Evolutionary conservation across 768 basidiomycete genomes (phyloP), one percentile per base, ranked within the genome.

Genomic region (Termitomyces sp.): DNA sequence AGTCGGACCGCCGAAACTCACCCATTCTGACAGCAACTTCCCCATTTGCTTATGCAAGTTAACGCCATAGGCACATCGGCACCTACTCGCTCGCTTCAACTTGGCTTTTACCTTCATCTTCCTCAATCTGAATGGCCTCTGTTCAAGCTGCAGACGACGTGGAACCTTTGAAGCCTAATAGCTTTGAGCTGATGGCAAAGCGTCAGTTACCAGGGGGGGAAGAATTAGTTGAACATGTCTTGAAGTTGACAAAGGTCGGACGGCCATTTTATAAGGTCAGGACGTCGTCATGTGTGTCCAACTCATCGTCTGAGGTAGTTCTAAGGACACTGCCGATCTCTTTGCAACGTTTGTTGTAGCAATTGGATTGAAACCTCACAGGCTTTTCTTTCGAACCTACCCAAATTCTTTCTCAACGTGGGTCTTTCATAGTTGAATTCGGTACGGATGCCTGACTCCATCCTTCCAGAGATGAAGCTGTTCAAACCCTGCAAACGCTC

Each of bases 241-340:
- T 61, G 40, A 61, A 61, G 45, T 42, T 55, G 46, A 61, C 60
- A 14, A 56, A 44, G 21, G 45, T 61, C 14, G 57, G 57, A 1
- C 45, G 60, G 28, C 60, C 60, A 37, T 61, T 61, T 37, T 57
- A 61, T 30, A 58, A 61, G 55, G 60, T 59, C 7, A 41, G 51
- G 32, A 21, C 34, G 2, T 35, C 1, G 5, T 10, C n/a, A 28
- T 50, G 34, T 56, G 10, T 45, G 10, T 23, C 25, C 41, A 16
- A 3, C 11, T 11, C 10, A 45, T 46, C 32, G 35, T 32, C 40
- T 57, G 19, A 45, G 11, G 11, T 25, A 12, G 55, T 34, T 32
- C 34, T 32, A 21, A 61, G 60, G 60, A 61, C 32, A 49, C 55
- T 43, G 52, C 39, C 10, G 57, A 61, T 46, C 54, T 61, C 28